phyloP scores from a whole-genome alignment of 192 early-diverging fungal genomes.

The Podila clonocystis region DNA sequence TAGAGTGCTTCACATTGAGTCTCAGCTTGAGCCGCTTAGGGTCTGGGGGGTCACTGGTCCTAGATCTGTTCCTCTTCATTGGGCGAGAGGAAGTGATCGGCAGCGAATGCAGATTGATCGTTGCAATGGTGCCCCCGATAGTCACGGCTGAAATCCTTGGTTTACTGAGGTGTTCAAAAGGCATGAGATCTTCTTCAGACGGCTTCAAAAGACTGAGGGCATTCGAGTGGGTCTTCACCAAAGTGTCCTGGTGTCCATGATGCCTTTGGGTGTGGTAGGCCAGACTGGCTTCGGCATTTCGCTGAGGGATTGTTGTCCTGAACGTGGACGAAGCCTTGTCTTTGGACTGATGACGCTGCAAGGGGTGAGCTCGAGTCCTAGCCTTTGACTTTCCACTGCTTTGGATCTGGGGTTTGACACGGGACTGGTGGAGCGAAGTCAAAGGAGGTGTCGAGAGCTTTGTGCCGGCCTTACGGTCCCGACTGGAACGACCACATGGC shows the following conservation, averaged over 20 bases:
- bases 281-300: neutral
- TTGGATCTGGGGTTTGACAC: neutral
- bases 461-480: neutral
- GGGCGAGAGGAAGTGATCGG: neutral
- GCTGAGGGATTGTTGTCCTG: neutral
- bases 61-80: neutral
- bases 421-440: neutral
- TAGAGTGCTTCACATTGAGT: slow-evolving; percentile 1
- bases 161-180: neutral
- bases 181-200: neutral
- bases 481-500: neutral
- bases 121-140: neutral
- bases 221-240: neutral
- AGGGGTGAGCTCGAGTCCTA: neutral
- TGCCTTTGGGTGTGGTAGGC: neutral
- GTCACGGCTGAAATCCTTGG: neutral
- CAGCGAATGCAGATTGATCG: neutral
- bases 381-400: neutral
- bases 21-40: slow-evolving; percentile 2
- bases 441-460: neutral
- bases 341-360: neutral
- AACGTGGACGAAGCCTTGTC: neutral
- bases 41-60: neutral
- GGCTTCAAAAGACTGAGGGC: neutral
- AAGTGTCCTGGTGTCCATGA: neutral